Evolutionary conservation across 352 stramenopile genomes (phyloP).

Genomic region (Phytophthora europaea): DNA sequence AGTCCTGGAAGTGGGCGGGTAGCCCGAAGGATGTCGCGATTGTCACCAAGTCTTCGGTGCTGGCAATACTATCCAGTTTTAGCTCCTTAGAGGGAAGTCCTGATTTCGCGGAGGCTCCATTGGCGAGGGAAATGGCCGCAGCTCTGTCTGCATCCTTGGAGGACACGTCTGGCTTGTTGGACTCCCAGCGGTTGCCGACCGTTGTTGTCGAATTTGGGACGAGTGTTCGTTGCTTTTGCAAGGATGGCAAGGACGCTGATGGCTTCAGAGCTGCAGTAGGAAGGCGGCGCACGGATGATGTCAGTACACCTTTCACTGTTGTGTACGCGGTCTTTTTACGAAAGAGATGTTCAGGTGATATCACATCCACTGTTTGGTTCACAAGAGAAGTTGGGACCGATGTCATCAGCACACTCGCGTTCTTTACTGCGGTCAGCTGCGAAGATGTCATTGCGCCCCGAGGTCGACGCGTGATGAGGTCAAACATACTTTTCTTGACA

Average conservation of each 20-base stretch:
- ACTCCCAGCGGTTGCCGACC: slow-evolving; percentile 5
- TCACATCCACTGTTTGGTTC: slow-evolving; percentile 62
- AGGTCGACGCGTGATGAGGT: slow-evolving; percentile 41
- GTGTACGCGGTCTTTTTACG: slow-evolving; percentile 73
- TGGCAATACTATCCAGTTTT: slow-evolving; percentile 37
- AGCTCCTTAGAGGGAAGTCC: slow-evolving; percentile 29
- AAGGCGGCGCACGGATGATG: slow-evolving; percentile 61
- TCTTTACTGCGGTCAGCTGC: slow-evolving; percentile 59
- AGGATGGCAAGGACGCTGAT: slow-evolving; percentile 42
- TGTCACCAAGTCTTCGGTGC: slow-evolving; percentile 28
- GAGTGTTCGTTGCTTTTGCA: slow-evolving; percentile 27
- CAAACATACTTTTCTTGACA: slow-evolving; percentile 78
- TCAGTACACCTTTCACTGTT: slow-evolving; percentile 67
- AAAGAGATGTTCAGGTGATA: slow-evolving; percentile 73
- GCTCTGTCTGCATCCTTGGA: slow-evolving; percentile 10
- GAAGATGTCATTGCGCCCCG: slow-evolving; percentile 54
- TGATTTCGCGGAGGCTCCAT: slow-evolving; percentile 9
- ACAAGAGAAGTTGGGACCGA: slow-evolving; percentile 30
- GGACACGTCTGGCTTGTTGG: slow-evolving; percentile 1
- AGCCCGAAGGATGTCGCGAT: slow-evolving; percentile 67
- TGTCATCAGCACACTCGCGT: slow-evolving; percentile 50
- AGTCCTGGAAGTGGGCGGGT: slow-evolving; percentile 80
- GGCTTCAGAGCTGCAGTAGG: slow-evolving; percentile 45
- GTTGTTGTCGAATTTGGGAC: not conserved
- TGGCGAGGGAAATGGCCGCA: not conserved